Evolutionary conservation across 805 yeast species (phyloP).

Genomic region (Ogataea wickerhamii): DNA sequence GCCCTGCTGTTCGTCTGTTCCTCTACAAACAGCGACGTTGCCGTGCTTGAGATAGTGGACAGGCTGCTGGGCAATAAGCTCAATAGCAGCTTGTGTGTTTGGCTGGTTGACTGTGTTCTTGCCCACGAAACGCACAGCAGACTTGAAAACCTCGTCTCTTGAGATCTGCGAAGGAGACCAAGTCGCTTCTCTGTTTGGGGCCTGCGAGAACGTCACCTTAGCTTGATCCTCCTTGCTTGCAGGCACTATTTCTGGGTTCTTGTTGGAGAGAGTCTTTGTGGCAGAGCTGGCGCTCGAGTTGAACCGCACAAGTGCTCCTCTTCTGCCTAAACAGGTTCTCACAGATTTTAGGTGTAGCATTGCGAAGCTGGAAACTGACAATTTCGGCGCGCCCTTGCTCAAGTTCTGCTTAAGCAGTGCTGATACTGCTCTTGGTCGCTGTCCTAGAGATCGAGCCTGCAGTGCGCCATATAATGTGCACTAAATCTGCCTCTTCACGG

Average conservation of each 20-base stretch:
- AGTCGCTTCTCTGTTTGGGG: slow-evolving; percentile 67
- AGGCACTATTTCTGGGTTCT: slow-evolving; percentile 15
- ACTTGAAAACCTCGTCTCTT: slow-evolving; percentile 50
- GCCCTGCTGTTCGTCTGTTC: slow-evolving; percentile 73
- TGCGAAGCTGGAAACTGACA: no score
- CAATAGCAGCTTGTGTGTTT: slow-evolving; percentile 79
- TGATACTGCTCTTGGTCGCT: slow-evolving; percentile 1
- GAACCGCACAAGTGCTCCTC: slow-evolving; percentile 1
- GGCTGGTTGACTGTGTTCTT: slow-evolving; percentile 68
- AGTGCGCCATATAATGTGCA: no score
- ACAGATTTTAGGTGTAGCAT: background rate
- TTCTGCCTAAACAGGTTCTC: background rate
- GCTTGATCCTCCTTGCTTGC: slow-evolving; percentile 9
- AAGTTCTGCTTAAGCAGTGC: background rate
- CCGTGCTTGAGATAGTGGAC: slow-evolving; percentile 51
- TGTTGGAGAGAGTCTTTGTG: slow-evolving; percentile 11
- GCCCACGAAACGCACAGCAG: slow-evolving; percentile 67
- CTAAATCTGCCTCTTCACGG: no score
- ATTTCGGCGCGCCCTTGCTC: no score
- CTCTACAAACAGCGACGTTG: slow-evolving; percentile 78
- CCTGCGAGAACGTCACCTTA: slow-evolving; percentile 41
- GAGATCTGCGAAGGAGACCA: slow-evolving; percentile 73
- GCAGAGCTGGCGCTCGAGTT: slow-evolving; percentile 10
- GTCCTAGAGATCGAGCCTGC: no score
- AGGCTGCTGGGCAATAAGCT: slow-evolving; percentile 73